Evolutionary conservation across 2,329 filamentous ascomycete species (phyloP), one percentile per base, ranked within the genome.

Genomic region (Aspergillus quadrilineatus): DNA sequence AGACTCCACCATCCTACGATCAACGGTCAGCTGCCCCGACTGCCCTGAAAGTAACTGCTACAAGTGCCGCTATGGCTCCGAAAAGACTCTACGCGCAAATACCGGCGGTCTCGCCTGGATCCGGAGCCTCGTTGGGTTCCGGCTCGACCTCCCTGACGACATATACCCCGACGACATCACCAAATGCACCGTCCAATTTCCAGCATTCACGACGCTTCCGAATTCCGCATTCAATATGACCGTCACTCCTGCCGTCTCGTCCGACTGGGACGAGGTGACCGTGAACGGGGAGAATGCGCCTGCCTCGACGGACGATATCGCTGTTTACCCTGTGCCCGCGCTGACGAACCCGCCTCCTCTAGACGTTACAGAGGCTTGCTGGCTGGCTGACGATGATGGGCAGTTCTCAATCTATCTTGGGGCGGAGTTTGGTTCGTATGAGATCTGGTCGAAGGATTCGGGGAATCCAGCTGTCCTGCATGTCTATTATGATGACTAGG

Each of bases 1-100:
- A 43, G 60, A 62, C 50, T 51, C 60, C 1, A 62, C 60, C 15
- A 60, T 62, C 43, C 6, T 58, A 2, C 60, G 55, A 5, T 60
- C 60, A 0, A 60, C 50, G 3, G 50, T 55, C 6, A 53, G 49
- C 46, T 62, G 60, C 17, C 10, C 42, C n/a, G 30, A n/a, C 12
- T 62, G 60, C 9, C 60, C 60, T 2, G 52, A 53, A 2, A 17
- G 36, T 12, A 52, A 60, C 58, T 62, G 60, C 43, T 56, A 56
- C 15, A 50, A 60, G 34, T 62, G 60, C 44, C 58, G 57, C 0
- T 47, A 50, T 6, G 60, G 60, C 4, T 22, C 50, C 7, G 50
- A 49, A 4, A 28, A 30, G 4, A 58, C 45, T 4, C 49, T 62
- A 4, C 30, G 52, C n/a, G 57, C 58, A 26, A 60, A 47, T 46